phyloP scores from a whole-genome alignment of 345 rosid genomes.

The Syzygium grande region DNA sequence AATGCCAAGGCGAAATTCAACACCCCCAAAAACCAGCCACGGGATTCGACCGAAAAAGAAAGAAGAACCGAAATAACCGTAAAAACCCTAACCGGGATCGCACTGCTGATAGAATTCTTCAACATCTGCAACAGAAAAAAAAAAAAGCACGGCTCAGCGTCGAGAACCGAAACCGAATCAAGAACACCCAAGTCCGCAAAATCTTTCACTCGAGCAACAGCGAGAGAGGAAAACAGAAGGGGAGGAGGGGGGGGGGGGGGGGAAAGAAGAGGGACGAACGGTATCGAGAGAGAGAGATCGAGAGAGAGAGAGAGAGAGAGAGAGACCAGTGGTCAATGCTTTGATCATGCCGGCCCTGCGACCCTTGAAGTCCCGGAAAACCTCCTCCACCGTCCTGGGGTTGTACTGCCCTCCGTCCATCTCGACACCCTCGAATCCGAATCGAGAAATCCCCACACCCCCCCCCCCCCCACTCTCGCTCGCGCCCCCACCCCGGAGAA shows the following conservation, averaged over 20 bases:
- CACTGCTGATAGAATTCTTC: slow-evolving; percentile 61
- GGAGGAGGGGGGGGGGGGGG: background rate
- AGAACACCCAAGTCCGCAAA: background rate
- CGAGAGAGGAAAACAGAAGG: background rate
- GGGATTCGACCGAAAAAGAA: no score
- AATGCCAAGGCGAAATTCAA: background rate
- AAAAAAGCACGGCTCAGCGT: background rate
- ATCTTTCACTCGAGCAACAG: background rate
- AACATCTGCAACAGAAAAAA: slow-evolving; percentile 43
- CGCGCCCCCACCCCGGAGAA: background rate
- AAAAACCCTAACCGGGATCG: slow-evolving; percentile 69
- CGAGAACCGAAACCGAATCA: background rate
- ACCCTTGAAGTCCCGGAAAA: slow-evolving; percentile 70
- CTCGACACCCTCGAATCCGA: slow-evolving; percentile 37
- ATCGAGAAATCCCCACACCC: background rate
- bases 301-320: background rate
- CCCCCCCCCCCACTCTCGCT: background rate
- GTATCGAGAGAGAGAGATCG: background rate
- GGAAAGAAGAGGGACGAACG: background rate
- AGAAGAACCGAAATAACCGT: background rate
- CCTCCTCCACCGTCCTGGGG: slow-evolving; percentile 69
- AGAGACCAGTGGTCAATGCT: slow-evolving; percentile 64
- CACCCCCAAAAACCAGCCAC: background rate
- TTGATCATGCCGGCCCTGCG: slow-evolving; percentile 69
- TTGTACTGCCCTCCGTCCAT: slow-evolving; percentile 35